Conservation (phyloP, 768 basidiomycete genomes). For the Agaricus sinodeliciosus region DNA sequence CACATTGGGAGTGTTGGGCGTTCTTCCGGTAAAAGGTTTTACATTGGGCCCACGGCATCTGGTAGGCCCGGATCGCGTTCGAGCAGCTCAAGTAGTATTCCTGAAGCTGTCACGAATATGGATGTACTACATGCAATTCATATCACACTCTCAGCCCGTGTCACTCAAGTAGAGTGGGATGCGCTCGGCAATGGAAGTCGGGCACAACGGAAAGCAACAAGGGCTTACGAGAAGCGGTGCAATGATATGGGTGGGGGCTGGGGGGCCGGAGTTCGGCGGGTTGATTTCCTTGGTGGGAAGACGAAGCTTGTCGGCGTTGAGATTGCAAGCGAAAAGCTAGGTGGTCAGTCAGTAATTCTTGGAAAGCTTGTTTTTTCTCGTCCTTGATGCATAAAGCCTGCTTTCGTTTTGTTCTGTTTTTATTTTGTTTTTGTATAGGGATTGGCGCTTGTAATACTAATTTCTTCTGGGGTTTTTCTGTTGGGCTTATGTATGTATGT, state of each 20-base stretch:
- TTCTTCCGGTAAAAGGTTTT: slow-evolving; percentile 10
- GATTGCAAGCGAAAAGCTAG: slow-evolving; percentile 5
- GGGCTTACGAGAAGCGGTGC: slow-evolving; percentile 60
- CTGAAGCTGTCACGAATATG: slow-evolving; percentile 42
- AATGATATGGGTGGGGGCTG: slow-evolving; percentile 54
- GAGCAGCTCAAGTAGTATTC: neutral
- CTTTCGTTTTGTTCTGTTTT: neutral
- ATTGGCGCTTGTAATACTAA: neutral
- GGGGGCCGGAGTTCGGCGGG: slow-evolving; percentile 60
- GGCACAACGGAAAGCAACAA: slow-evolving; percentile 50
- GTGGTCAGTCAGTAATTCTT: neutral
- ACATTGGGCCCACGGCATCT: slow-evolving; percentile 9
- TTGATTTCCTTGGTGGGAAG: slow-evolving; percentile 62
- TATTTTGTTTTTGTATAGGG: neutral
- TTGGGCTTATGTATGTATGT: neutral
- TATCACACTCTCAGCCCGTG: slow-evolving; percentile 44
- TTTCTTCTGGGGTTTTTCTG: neutral
- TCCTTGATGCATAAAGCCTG: neutral
- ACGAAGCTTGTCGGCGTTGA: slow-evolving; percentile 57
- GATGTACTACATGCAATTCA: slow-evolving; percentile 60
- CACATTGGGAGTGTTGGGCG: slow-evolving; percentile 11
- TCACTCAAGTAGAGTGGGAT: slow-evolving; percentile 63
- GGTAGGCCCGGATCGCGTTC: slow-evolving; percentile 4
- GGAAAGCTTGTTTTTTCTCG: slow-evolving; percentile 13
- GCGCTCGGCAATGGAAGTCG: slow-evolving; percentile 44